Percentiles rank a stretch among this genome's conserved stretches.
Evolutionary conservation across 1,139 yeast species (phyloP).

Genomic region (Sugiyamaella grinbergsii): DNA sequence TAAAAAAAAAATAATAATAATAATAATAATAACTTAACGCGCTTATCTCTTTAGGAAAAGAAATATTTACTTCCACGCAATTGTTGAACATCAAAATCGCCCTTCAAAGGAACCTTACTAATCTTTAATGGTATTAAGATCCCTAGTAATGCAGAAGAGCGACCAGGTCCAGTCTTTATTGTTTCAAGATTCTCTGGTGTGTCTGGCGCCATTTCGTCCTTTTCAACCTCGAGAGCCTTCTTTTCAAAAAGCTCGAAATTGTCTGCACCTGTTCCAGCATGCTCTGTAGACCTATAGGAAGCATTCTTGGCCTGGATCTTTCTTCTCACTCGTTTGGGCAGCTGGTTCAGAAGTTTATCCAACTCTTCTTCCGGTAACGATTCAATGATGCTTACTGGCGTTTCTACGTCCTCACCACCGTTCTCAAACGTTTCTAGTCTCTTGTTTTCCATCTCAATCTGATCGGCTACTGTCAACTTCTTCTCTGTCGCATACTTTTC

Average conservation of each 20-base stretch:
- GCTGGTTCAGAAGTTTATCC: slow-evolving; percentile 28
- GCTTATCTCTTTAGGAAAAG: slow-evolving; percentile 57
- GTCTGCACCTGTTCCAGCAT: slow-evolving; percentile 42
- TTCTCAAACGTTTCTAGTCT: slow-evolving; percentile 56
- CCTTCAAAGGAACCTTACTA: slow-evolving; percentile 78
- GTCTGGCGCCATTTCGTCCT: slow-evolving; percentile 20
- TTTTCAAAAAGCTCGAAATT: slow-evolving; percentile 27
- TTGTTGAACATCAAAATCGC: slow-evolving; percentile 76
- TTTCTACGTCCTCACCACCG: slow-evolving; percentile 56
- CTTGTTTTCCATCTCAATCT: slow-evolving; percentile 66
- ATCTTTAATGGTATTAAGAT: slow-evolving; percentile 63
- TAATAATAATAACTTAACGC: neutral
- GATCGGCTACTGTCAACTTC: slow-evolving; percentile 68
- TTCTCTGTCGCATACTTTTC: slow-evolving; percentile 48
- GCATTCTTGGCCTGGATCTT: slow-evolving; percentile 15
- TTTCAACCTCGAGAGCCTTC: slow-evolving; percentile 19
- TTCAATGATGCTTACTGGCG: slow-evolving; percentile 73
- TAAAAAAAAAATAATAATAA: too few species aligned
- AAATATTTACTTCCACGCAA: slow-evolving; percentile 79
- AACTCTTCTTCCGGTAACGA: slow-evolving; percentile 34
- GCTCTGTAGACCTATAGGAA: slow-evolving; percentile 39
- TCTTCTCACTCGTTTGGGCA: slow-evolving; percentile 20
- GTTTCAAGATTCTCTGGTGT: slow-evolving; percentile 21
- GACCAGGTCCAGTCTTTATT: slow-evolving; percentile 15
- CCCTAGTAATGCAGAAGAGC: slow-evolving; percentile 29